A percentile compares a stretch with the other conserved stretches of the same genome.
Conservation (phyloP, 108 stramenopile genomes). For the Fistulifera solaris region DNA sequence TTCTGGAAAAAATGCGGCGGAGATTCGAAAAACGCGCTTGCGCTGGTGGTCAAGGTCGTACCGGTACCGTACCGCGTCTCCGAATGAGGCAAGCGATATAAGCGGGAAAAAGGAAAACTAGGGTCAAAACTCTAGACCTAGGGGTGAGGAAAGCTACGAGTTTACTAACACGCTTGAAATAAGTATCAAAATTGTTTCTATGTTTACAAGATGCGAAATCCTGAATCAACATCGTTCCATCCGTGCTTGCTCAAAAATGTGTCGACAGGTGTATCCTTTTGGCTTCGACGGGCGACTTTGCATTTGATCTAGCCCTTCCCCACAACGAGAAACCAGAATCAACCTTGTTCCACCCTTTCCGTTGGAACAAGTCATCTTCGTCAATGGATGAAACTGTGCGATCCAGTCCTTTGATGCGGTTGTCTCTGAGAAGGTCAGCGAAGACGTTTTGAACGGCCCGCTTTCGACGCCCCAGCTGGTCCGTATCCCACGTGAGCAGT, state of each 20-base stretch:
- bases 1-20: too few relatives aligned
- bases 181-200: not conserved
- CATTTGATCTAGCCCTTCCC: slow-evolving; percentile 20
- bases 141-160: too few relatives aligned
- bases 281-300: slow-evolving; percentile 4
- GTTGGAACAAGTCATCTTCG: slow-evolving; percentile 50
- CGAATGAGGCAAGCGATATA: too few relatives aligned
- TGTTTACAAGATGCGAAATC: slow-evolving; percentile 51
- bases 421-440: slow-evolving; percentile 24
- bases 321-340: slow-evolving; percentile 76
- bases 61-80: too few relatives aligned
- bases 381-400: slow-evolving; percentile 7
- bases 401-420: slow-evolving; percentile 34
- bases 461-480: slow-evolving; percentile 47
- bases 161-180: too few relatives aligned
- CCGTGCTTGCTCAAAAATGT: slow-evolving; percentile 59
- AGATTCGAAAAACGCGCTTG: too few relatives aligned
- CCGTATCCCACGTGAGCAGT: slow-evolving; percentile 45
- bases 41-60: too few relatives aligned
- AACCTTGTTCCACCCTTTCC: slow-evolving; percentile 77
- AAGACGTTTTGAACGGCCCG: slow-evolving; percentile 40
- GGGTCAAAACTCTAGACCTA: too few relatives aligned
- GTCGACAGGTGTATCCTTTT: slow-evolving; percentile 19
- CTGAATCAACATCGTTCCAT: slow-evolving; percentile 77
- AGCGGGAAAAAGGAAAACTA: too few relatives aligned